Percentiles rank a stretch among this genome's conserved stretches.
Conservation (phyloP, 2,329 filamentous ascomycete genomes). For the Neofusicoccum umdonicola region DNA sequence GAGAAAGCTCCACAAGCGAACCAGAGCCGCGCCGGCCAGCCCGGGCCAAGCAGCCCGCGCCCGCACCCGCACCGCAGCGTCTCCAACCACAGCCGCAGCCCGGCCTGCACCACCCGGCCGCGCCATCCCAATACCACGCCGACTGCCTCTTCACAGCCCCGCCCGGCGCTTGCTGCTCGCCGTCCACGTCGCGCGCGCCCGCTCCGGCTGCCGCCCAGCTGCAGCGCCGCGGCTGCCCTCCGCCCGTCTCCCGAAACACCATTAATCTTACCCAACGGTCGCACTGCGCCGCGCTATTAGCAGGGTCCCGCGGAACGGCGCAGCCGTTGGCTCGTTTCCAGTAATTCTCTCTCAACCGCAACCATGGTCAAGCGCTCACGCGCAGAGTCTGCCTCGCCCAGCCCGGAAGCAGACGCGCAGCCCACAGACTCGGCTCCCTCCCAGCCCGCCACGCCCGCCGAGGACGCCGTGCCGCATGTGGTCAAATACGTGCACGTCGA, state of each 20-base stretch:
- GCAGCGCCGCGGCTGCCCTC: background rate
- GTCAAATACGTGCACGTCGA: conserved; percentile 56
- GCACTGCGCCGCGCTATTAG: conserved; percentile 6
- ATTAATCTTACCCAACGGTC: conserved; percentile 8
- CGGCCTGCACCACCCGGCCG: background rate
- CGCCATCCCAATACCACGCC: background rate
- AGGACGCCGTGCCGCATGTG: conserved; percentile 22
- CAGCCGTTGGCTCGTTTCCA: conserved; percentile 11
- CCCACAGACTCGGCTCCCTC: conserved; percentile 5
- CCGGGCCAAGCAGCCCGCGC: background rate
- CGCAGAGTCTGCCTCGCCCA: conserved; percentile 44
- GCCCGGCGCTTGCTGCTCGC: background rate
- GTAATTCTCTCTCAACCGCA: conserved; percentile 20
- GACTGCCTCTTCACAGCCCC: background rate
- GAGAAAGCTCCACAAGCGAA: conserved; percentile 8
- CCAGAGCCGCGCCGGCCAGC: background rate
- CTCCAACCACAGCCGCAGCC: background rate
- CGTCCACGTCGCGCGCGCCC: background rate
- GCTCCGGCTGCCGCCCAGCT: background rate
- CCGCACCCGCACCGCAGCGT: background rate
- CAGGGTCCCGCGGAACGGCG: background rate
- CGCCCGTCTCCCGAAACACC: conserved; percentile 7
- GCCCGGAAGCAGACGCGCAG: conserved; percentile 25
- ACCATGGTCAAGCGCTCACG: conserved; percentile 62
- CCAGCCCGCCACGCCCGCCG: conserved; percentile 29